Evolutionary conservation across 257 asterid species (phyloP), one percentile per base, ranked within the genome.

Genomic region (Echites panduratus): DNA sequence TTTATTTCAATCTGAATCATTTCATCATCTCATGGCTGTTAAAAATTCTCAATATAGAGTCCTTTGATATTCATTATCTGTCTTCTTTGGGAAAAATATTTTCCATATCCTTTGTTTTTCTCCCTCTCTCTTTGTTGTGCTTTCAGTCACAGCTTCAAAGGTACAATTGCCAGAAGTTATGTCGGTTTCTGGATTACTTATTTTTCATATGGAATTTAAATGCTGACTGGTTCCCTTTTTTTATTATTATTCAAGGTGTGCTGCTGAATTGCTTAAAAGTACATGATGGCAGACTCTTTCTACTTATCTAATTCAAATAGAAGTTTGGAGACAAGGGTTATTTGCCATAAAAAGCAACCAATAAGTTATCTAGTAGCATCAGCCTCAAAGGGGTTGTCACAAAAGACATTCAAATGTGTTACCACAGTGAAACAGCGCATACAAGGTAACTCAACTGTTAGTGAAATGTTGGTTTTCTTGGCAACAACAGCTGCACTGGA

Each of bases 401-500:
- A 71, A 4, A 81, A 77, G 81, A 67, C 85, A 32, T 58, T 63
- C 48, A 75, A 73, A 69, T 81, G 84, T 54, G 56, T 81, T 67
- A 43, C 75, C 58, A 75, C 76, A 11, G 71, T 77, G 71, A 81
- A 72, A 63, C 72, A 72, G 14, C 57, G 63, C 32, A n/a, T 79
- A 14, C 81, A 64, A 63, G 73, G 74, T n/a, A 59, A 77, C 72
- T 79, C 85, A 58, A 14, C 59, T 71, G 76, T 66, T 65, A 75
- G 82, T 66, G 79, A 81, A 58, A 17, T 81, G 32, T 35, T 73
- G 45, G 5, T 71, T 20, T 81, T 84, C 71, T 77, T 84, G 54
- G 75, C 70, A 16, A 84, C 82, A 27, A 79, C 88, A 35, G 85
- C 84, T 24, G 82, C 79, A 20, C 74, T 81, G 41, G 85, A 79